These are phyloP conservation scores for Fusarium miscanthi DNA, from an alignment of 2,329 filamentous ascomycete species.

Conservation along the genomic window DNA sequence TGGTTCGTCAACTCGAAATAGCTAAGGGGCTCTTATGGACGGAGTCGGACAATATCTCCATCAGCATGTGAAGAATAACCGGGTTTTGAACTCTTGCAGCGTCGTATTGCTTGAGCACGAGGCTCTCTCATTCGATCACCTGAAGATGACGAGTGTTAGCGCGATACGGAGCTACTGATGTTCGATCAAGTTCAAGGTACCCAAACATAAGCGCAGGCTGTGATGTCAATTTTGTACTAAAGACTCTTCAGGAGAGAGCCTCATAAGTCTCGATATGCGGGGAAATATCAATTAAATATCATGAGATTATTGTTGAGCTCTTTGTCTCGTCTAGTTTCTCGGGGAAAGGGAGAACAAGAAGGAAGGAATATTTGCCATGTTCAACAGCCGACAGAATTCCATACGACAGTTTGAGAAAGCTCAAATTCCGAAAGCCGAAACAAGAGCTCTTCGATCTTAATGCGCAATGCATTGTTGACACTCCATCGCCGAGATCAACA, in stretches of 20 bases:
- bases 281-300: constrained; percentile 1
- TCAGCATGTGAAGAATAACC: constrained; percentile 20
- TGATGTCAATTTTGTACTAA: not conserved
- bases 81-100: constrained; percentile 17
- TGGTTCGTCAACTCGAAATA: constrained; percentile 12
- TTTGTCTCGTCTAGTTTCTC: too few species aligned
- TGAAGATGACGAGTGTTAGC: constrained; percentile 16
- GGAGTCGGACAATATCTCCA: not conserved
- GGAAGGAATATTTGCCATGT: not conserved
- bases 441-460: not conserved
- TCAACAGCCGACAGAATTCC: not conserved
- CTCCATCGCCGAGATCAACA: not conserved
- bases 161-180: not conserved
- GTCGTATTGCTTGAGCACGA: not conserved
- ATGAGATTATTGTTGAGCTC: not conserved
- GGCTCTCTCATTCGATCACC: constrained; percentile 11
- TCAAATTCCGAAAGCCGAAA: not conserved
- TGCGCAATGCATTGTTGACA: not conserved
- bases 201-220: not conserved
- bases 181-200: not conserved
- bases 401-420: not conserved
- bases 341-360: too few species aligned
- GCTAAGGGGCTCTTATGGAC: constrained; percentile 1
- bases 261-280: constrained; percentile 8
- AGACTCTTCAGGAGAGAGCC: not conserved